Base-by-base conservation (phyloP, 2,329 filamentous ascomycete species). In the Amauroascus niger region DNA sequence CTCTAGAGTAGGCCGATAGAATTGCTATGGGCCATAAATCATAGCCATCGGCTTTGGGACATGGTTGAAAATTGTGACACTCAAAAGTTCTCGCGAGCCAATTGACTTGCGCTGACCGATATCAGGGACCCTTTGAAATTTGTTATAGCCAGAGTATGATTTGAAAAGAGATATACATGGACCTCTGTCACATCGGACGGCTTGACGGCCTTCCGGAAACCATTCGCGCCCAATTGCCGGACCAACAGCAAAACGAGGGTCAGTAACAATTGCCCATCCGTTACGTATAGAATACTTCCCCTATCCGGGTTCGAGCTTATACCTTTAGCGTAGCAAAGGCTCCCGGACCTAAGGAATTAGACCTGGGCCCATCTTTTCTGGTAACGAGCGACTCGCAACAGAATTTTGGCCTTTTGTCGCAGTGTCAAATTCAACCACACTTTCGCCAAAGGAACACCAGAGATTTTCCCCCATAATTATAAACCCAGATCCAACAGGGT, bases 391-490 rank as follows among this genome's bases (percentile, higher is more conserved):
- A 35, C n/a, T 14, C n/a, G 33, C 11, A 35, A 3, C 7, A 8
- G 13, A 11, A 35, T 35, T 14, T 35, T 35, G 6, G n/a, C 3
- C 33, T 14, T 9, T 3, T 35, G 7, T 14, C 7, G 6, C 6
- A 14, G 33, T 14, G 9, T 7, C 6, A 35, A 13, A 4, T 8
- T 3, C 7, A 9, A 8, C 33, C 33, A 35, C 9, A 35, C 13
- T 14, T 3, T 3, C 4, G 33, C 6, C 11, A 35, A 13, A 35
- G 33, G 33, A 14, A 35, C 13, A 14, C 33, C 33, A 7, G 6
- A 14, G 4, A 58, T 53, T 39, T 53, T 59, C n/a, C 24, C 62
- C 55, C 58, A 62, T 62, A 1, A 62, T 20, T 16, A 61, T 62
- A 51, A 58, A 62, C 22, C 59, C 60, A 13, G 60, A 47, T 30